phyloP scores from a whole-genome alignment of 1,284 basidiomycete species.

The Rugosomyces carneus region DNA sequence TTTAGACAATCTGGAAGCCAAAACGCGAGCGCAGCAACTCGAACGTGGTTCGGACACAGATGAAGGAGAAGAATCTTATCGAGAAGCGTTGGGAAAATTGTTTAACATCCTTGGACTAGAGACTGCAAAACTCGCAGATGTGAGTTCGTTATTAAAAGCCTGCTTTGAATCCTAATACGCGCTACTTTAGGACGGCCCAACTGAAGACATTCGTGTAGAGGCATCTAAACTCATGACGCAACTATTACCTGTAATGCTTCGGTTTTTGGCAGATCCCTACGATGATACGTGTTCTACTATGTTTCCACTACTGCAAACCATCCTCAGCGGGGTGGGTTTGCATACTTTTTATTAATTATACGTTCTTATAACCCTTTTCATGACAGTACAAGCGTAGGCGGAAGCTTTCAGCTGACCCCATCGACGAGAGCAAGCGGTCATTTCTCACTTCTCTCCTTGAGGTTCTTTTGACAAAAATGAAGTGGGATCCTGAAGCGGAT shows the following conservation, averaged over 20 bases:
- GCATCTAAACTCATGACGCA: conserved; percentile 66
- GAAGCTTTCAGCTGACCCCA: conserved; percentile 60
- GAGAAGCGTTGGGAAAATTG: conserved; percentile 84
- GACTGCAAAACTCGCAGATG: conserved; percentile 79
- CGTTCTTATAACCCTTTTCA: conserved; percentile 2
- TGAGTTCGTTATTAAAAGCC: conserved; percentile 6
- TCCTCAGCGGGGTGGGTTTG: conserved; percentile 66
- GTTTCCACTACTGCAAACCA: conserved; percentile 72
- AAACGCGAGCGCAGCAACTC: conserved; percentile 65
- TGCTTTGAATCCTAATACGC: not conserved
- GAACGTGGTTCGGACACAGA: conserved; percentile 64
- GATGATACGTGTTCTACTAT: conserved; percentile 84
- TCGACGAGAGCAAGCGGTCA: conserved; percentile 68
- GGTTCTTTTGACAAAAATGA: conserved; percentile 82
- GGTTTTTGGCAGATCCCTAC: conserved; percentile 86
- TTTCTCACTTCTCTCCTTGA: conserved; percentile 81
- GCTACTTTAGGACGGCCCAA: conserved; percentile 49
- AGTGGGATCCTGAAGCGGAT: conserved; percentile 85
- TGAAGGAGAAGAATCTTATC: conserved; percentile 78
- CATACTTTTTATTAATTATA: not conserved
- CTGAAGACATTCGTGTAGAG: conserved; percentile 60
- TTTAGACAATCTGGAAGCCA: conserved; percentile 72
- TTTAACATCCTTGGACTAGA: conserved; percentile 84
- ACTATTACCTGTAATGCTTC: conserved; percentile 77
- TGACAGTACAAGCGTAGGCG: conserved; percentile 72